Percentiles rank a stretch among this genome's conserved stretches.
These are phyloP conservation scores for Papiliotrema nemorosa DNA, from an alignment of 1,284 basidiomycete genomes.

Conservation along the genomic window DNA sequence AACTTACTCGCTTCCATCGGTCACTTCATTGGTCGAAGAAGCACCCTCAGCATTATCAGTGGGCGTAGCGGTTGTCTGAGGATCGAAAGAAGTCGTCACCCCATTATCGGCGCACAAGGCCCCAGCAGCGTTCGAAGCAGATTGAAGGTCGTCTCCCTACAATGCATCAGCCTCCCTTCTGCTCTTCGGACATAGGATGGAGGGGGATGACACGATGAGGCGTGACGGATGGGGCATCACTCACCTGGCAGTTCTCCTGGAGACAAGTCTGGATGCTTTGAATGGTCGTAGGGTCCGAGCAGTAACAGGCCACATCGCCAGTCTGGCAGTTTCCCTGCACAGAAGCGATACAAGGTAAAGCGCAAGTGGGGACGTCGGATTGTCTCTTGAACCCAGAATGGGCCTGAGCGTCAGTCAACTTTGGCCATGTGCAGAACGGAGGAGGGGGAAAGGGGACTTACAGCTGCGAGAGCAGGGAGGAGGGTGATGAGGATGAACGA, in stretches of 20 bases:
- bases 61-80: no score
- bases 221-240: not conserved
- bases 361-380: not conserved
- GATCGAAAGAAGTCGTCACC: not conserved
- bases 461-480: slow-evolving; percentile 2
- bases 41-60: no score
- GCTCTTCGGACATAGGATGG: not conserved
- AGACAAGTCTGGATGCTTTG: not conserved
- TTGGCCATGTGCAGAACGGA: not conserved
- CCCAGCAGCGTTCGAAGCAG: not conserved
- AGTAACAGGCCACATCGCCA: not conserved
- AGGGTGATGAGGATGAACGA: slow-evolving; percentile 1
- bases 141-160: not conserved
- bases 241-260: not conserved
- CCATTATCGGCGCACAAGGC: not conserved
- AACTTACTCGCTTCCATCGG: no score
- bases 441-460: not conserved
- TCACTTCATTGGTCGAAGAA: no score
- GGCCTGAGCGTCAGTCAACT: not conserved
- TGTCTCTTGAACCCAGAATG: not conserved
- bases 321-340: not conserved
- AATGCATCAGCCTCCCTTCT: not conserved
- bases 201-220: not conserved
- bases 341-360: not conserved
- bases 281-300: not conserved